Evolutionary conservation across 129 eudicot species (phyloP), one percentile per base, ranked within the genome.

Genomic region (Centella asiatica): DNA sequence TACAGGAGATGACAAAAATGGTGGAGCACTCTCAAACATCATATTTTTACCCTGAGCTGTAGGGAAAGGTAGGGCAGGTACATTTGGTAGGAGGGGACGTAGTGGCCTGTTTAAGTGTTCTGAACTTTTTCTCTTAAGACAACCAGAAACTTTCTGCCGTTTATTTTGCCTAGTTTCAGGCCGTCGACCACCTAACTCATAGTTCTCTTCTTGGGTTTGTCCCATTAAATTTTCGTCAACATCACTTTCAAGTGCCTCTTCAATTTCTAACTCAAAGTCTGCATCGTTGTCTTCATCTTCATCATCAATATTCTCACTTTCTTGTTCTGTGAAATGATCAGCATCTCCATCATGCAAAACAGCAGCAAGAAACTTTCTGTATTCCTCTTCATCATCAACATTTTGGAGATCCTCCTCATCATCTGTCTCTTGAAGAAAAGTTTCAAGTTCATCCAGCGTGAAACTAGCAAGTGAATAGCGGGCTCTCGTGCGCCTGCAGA

Each of bases 201-300:
- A 52, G 50, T 71, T 65, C 31, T 31, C 61, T 23, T 82, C 86
- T 65, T 65, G 72, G 65, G 58, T 37, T 40, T 62, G 67, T 44
- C 44, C 69, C 48, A 19, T 74, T 64, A 71, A 27, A 54, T 60
- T 71, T 57, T 82, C 95, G 66, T 90, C 97, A 55, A 57, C 72
- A 19, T 90, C 98, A 69, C 98, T 90, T 76, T 77, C 95, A 37
- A 90, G 85, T 46, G 98, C 98, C 76, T 90, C 98, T 72, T 86
- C 98, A 62, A 90, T 81, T 74, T 90, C 98, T 65, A 90, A 81
- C 84, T 90, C 98, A 62, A 90, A 90, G 68, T 90, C 98, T 6
- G 95, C 98, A 71, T 90, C 98, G 34, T 84, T 90, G 58, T 89
- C 97, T 76, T 86, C 95, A 68, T 90, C 97, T 59, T 85, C 94